Base-by-base conservation (phyloP, 306 rosid species). In the Gastrolobium villosum region DNA sequence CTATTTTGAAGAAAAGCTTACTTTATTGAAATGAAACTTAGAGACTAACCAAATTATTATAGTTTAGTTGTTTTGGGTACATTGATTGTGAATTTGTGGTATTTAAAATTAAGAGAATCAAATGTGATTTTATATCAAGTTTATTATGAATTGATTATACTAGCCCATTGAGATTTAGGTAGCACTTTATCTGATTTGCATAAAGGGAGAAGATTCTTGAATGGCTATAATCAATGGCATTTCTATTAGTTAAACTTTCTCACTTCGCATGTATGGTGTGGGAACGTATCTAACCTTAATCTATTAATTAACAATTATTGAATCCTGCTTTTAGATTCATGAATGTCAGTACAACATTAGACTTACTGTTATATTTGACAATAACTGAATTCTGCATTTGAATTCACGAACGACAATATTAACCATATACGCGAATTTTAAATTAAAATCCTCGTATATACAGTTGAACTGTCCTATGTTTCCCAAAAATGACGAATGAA, bases 121-220 rank as follows among this genome's bases (percentile, higher is more conserved):
- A 20, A 8, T 40, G 41, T 43, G 37, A 72, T 28, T 40, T 72
- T 32, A 44, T 5, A 56, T 40, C 36, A 40, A 15, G 7, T 49
- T 15, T 6, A 8, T 52, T 35, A 26, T 15, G 48, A 64, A 34
- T 15, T 40, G 43, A 59, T 45, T 40, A 10, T 50, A 46, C 39
- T 6, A 15, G 28, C 43, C 7, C 7, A 31, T 1, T 20, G 34
- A 60, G 37, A 65, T 34, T 44, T 32, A 55, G 6, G 39, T 43
- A 65, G 43, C 26, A 50, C 75, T 20, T 68, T 35, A 65, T 50
- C 48, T 20, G 30, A 36, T 71, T 40, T 13, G 34, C 31, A 37
- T 61, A 54, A 65, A 67, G 41, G 53, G 40, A 30, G 40, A 53
- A 68, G 82, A 76, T 70, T 82, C 79, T 36, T 35, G 56, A 53